Base-by-base conservation (phyloP, 352 stramenopile species). In the Phytopythium sindhum region DNA sequence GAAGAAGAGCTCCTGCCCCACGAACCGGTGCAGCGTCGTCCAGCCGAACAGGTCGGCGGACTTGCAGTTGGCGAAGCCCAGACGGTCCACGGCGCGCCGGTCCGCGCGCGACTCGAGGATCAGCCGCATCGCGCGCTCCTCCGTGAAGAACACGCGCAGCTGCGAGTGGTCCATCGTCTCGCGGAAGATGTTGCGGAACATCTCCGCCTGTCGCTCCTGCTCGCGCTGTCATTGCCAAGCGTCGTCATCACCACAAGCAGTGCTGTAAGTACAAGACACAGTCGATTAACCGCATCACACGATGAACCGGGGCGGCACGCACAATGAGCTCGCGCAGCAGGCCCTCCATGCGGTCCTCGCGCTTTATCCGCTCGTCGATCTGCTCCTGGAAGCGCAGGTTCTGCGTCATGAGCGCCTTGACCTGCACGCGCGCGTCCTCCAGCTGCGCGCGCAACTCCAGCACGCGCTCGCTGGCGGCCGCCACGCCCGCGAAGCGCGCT, bases 341-440 rank as follows among this genome's bases (percentile, higher is more conserved):
- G 0, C 78, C 78, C 71, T 87, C 78, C 75, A 84, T 82, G 24
- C 78, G 57, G 67, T 87, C 78, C 52, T 84, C 75, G 7, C 73
- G 60, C 62, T 84, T 84, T 58, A 86, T 80, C 41, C 75, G 69
- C 47, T 79, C 68, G 21, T 62, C 70, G 51, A 84, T 64, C 60
- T 81, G 59, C n/a, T 79, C 64, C 61, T 84, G 74, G 45, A 82
- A 84, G 37, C 56, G 57, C 17, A 73, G 68, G 41, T 86, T 86
- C 66, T 83, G 75, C 63, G 65, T 55, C 68, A 81, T 78, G 6
- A 86, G 42, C 15, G 61, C 39, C 28, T 77, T 66, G 0, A 75
- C 73, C 37, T 87, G 55, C 6, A 67, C 31, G 26, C 73, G 59
- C 0, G 75, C 70, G 15, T 65, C 67, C 39, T 82, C 70, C n/a